Evolutionary conservation across 345 rosid genomes (phyloP), one percentile per base, ranked within the genome.

Genomic region (Salix purpurea): DNA sequence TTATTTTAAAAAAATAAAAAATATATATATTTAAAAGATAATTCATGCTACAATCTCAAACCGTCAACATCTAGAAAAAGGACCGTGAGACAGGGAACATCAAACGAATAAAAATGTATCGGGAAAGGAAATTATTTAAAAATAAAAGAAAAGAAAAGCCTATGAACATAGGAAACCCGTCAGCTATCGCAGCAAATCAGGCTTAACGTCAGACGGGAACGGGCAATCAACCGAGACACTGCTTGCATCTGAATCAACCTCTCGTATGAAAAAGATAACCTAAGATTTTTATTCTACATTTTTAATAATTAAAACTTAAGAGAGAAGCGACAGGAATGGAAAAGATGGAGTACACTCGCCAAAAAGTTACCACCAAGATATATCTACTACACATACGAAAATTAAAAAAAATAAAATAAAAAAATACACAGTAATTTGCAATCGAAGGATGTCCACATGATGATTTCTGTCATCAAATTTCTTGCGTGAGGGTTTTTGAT

Each of bases 161-260:
- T 30, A 69, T 32, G 44, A 36, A 36, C 66, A 26, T 66, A 61
- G 72, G 42, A 54, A 39, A 39, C 21, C 13, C 5, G 71, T 66
- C 67, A 39, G 28, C 9, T 7, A 71, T 66, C 67, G 52, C 42
- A 78, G 73, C 72, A 65, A 72, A 32, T 10, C 13, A 75, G 42
- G 15, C 5, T 36, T 80, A 77, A 70, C 81, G 78, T 77, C 60
- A 75, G 80, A 54, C 69, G 46, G 60, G 67, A 77, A 71, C 40
- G 36, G 72, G 67, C 67, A 79, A 83, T 76, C 88, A 56, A 78
- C 82, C 84, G 72, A 10, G 75, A 74, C 78, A 73, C 76, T 81
- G 77, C 78, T 84, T 78, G 5, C 76, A 36, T 73, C 18, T 52
- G 46, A 76, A 74, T 81, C 80, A 78, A 78, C 7, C 76, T 39